These are phyloP conservation scores for Geotrichum restrictum DNA, from an alignment of 1,139 yeast species.

Conservation along the genomic window DNA sequence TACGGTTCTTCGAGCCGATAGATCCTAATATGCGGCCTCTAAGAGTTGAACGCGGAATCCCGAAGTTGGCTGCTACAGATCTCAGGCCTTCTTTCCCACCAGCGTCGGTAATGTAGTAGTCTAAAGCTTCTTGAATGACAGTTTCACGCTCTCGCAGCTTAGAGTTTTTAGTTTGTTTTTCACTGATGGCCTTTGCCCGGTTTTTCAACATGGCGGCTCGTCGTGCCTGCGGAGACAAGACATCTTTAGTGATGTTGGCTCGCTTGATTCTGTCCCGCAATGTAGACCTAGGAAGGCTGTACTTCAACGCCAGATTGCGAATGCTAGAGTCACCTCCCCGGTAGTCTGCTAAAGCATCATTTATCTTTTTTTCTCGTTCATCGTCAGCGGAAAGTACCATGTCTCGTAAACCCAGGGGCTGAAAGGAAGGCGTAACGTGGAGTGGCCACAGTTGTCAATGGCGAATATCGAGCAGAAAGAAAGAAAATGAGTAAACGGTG, in stretches of 20 bases:
- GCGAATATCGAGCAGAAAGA: neutral
- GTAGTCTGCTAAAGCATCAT: constrained; percentile 16
- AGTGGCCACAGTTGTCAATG: neutral
- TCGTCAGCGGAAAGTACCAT: constrained; percentile 13
- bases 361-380: constrained; percentile 17
- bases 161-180: constrained; percentile 14
- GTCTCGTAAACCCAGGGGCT: neutral
- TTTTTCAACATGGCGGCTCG: constrained; percentile 17
- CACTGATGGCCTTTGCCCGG: constrained; percentile 17
- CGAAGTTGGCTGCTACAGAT: constrained; percentile 17
- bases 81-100: constrained; percentile 17
- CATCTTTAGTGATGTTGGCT: constrained; percentile 18
- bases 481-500: neutral
- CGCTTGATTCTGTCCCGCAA: constrained; percentile 20
- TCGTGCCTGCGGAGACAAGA: constrained; percentile 12
- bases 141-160: constrained; percentile 18
- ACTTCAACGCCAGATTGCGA: constrained; percentile 15
- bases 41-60: constrained; percentile 19
- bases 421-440: neutral
- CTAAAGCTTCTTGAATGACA: constrained; percentile 18
- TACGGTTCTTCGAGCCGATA: constrained; percentile 8
- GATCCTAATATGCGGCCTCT: constrained; percentile 20
- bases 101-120: constrained; percentile 12
- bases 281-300: constrained; percentile 17
- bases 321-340: constrained; percentile 18